A percentile compares a stretch with the other conserved stretches of the same genome.
phyloP scores from a whole-genome alignment of 179 eudicot genomes.

The Actinidia arguta region DNA sequence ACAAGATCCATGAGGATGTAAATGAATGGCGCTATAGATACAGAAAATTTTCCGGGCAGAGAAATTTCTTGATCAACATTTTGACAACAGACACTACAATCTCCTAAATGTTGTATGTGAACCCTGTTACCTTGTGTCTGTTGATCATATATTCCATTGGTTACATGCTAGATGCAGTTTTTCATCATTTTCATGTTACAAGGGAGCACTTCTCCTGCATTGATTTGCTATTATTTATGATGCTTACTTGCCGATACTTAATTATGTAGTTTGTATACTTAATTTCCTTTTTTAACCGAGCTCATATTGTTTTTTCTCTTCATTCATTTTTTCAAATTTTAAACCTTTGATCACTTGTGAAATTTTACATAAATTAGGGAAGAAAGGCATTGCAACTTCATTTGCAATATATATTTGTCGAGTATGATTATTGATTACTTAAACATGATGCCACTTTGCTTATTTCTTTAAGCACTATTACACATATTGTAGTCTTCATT shows the following conservation, averaged over 20 bases:
- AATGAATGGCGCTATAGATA: slow-evolving; percentile 95
- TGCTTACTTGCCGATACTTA: background rate
- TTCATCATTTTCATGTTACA: background rate
- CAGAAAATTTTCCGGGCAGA: slow-evolving; percentile 81
- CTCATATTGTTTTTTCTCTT: background rate
- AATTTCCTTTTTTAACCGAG: background rate
- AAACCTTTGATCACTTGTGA: background rate
- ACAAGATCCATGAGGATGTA: slow-evolving; percentile 73
- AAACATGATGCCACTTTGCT: background rate
- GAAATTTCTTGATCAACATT: slow-evolving; percentile 83
- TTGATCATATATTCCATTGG: background rate
- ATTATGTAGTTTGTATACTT: background rate
- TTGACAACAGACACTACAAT: slow-evolving; percentile 79
- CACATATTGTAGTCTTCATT: background rate
- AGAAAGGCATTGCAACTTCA: background rate
- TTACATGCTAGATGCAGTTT: background rate
- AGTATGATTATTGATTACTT: background rate
- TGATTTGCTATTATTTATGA: background rate
- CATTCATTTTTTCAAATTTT: background rate
- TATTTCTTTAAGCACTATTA: background rate
- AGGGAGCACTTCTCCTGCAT: background rate
- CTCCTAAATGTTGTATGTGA: slow-evolving; percentile 81
- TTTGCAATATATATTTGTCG: background rate
- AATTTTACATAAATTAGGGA: background rate
- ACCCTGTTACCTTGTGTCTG: slow-evolving; percentile 10